A percentile compares a stretch with the other conserved stretches of the same genome.
Conservation (phyloP, 2,329 filamentous ascomycete genomes). For the Fusarium veterinarium region DNA sequence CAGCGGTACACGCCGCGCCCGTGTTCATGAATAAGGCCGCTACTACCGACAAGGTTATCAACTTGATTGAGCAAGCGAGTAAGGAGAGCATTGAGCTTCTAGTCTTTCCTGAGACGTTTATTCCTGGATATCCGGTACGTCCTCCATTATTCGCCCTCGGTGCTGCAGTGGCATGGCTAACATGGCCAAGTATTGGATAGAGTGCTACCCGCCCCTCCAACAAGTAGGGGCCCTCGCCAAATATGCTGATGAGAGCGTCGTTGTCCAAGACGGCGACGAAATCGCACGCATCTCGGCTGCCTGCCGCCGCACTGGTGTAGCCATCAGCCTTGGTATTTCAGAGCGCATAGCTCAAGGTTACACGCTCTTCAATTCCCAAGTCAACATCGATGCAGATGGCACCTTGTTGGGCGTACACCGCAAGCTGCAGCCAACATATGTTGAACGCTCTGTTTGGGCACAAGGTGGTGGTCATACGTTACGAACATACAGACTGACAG, state of each 20-base stretch:
- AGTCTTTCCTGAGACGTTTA: background rate
- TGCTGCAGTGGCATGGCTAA: background rate
- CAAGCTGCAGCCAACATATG: background rate
- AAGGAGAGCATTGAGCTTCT: background rate
- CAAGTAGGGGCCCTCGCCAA: background rate
- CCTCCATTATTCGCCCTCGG: fast-evolving
- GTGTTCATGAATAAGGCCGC: background rate
- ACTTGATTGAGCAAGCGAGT: background rate
- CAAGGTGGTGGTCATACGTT: background rate
- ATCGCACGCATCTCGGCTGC: background rate
- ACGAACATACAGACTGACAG: background rate
- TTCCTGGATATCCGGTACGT: background rate
- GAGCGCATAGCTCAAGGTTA: background rate
- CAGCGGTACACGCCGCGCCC: background rate
- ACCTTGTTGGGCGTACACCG: background rate
- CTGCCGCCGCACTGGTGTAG: background rate
- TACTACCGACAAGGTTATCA: background rate
- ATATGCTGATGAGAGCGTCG: background rate
- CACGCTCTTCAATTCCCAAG: background rate
- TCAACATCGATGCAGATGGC: background rate
- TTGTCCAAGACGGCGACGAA: background rate
- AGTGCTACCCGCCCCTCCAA: background rate
- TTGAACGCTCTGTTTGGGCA: background rate
- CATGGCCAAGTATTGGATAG: background rate
- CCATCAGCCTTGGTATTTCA: background rate